Evolutionary conservation across 1,284 basidiomycete genomes (phyloP), one percentile per base, ranked within the genome.

Genomic region (Naganishia albida): DNA sequence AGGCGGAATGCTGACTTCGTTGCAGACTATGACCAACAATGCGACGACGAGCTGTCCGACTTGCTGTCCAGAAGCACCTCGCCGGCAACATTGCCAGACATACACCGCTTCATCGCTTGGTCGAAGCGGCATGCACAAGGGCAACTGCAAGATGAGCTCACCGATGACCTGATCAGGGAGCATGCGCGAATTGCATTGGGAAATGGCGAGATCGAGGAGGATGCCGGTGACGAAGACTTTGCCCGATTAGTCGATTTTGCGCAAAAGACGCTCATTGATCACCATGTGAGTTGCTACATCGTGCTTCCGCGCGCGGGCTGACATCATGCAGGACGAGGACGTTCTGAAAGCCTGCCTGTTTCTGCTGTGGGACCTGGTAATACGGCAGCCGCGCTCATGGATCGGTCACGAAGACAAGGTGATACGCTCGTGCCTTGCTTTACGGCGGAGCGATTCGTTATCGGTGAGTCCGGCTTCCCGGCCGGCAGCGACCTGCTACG

Each of bases 301-400:
- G 23, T 12, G 25, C 10, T 20, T 28, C 2, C 30, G 25, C 18
- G 25, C 7, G 16, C n/a, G 16, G 34, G 28, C 26, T 49, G 10
- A 50, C 38, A 20, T 20, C 38, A 16, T 3, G 6, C 23, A 64
- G 63, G 63, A 64, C 20, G 44, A 54, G 10, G 28, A 18, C 25
- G 23, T 51, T 25, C 46, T 51, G 2, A 51, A 66, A 44, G 30
- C 59, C 23, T 23, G 18, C 25, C 25, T 66, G 18, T 40, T 66
- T 20, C 57, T 66, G 1, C 26, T 63, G 13, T 66, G 65, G 65
- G 53, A 62, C 15, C 25, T 66, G 39, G 20, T 52, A n/a, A 44
- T 66, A 25, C 18, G 26, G 10, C 50, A 43, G 30, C 60, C 60
- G 3, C 46, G 40, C 3, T 28, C 46, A 28, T 48, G 34, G 8